Evolutionary conservation across 2,329 filamentous ascomycete species (phyloP).

Genomic region (Cercospora sp.): DNA sequence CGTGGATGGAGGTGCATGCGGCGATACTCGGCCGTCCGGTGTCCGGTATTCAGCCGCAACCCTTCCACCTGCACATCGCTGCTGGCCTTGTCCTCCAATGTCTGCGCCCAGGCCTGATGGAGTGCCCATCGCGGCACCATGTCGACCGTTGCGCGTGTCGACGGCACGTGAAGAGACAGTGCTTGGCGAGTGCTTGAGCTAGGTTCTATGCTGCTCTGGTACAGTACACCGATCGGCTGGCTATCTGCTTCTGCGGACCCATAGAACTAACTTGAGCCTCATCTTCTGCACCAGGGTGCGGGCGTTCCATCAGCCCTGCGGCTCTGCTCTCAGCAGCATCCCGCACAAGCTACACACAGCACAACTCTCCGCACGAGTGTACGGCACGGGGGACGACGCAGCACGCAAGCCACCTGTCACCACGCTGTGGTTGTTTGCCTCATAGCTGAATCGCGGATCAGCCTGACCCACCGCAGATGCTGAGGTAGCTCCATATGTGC

Average conservation of each 20-base stretch:
- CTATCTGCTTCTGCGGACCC: neutral
- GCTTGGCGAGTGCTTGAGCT: neutral
- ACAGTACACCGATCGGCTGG: neutral
- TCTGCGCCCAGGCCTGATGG: neutral
- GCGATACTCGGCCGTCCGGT: neutral
- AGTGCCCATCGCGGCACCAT: neutral
- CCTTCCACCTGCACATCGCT: neutral
- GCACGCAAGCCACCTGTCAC: neutral
- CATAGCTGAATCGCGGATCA: neutral
- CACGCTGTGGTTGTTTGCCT: neutral
- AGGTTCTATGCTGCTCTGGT: neutral
- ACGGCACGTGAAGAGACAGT: neutral
- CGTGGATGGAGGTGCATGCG: neutral
- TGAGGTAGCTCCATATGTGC: neutral
- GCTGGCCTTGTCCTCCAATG: neutral
- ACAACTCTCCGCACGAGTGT: neutral
- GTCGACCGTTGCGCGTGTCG: too few relatives aligned
- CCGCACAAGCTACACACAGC: neutral
- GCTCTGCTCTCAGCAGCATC: neutral
- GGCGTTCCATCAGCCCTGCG: neutral
- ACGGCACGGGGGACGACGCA: neutral
- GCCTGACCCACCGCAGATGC: neutral
- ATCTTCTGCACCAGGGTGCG: neutral
- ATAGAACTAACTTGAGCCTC: neutral
- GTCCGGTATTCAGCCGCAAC: neutral